A percentile compares a stretch with the other conserved stretches of the same genome.
phyloP scores from a whole-genome alignment of 148 eudicot genomes.

The Rhododendron griersonianum region DNA sequence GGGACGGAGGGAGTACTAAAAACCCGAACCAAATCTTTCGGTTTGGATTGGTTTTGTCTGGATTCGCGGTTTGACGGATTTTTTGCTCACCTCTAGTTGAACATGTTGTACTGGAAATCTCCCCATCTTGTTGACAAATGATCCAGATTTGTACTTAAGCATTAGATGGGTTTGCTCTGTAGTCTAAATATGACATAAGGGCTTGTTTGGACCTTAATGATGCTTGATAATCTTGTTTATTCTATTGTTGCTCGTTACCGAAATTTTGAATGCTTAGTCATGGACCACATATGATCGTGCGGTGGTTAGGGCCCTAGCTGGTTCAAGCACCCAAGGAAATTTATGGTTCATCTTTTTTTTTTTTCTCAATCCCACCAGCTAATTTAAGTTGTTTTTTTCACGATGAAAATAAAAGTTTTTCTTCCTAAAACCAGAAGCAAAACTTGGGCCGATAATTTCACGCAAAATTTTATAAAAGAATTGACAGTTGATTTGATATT shows the following conservation, averaged over 20 bases:
- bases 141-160: neutral
- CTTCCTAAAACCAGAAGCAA: neutral
- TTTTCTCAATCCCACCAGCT: neutral
- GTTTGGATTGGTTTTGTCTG: too few species aligned
- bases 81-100: too few species aligned
- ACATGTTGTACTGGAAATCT: too few species aligned
- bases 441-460: too few species aligned
- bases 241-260: neutral
- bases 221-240: neutral
- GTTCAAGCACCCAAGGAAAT: neutral
- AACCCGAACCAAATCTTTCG: too few species aligned
- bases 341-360: neutral
- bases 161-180: neutral
- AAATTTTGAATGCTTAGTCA: neutral
- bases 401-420: too few species aligned
- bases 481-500: too few species aligned
- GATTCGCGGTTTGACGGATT: too few species aligned
- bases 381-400: neutral
- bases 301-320: neutral
- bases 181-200: neutral
- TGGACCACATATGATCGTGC: neutral
- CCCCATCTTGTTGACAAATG: too few species aligned
- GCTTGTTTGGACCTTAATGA: neutral
- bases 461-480: too few species aligned
- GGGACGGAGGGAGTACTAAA: too few species aligned